Percentiles rank a stretch among this genome's conserved stretches.
Evolutionary conservation across 352 stramenopile genomes (phyloP).

Genomic region (Phytophthora pinifolia): DNA sequence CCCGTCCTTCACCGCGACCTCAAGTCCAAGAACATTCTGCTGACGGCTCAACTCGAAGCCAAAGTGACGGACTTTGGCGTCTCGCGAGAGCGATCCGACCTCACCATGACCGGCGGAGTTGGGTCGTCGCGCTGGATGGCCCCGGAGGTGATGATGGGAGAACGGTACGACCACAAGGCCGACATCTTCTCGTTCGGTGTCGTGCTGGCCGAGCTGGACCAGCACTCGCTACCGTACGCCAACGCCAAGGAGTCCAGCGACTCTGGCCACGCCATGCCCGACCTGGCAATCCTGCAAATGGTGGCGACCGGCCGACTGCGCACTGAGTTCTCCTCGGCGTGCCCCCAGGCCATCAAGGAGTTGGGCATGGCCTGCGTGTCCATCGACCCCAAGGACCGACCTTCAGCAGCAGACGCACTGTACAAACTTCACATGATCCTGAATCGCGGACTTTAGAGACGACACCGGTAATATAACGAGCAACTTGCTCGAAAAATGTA

Average conservation of each 20-base stretch:
- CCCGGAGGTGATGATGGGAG: slow-evolving; percentile 27
- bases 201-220: slow-evolving; percentile 52
- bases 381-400: slow-evolving; percentile 36
- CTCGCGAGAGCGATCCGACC: slow-evolving; percentile 23
- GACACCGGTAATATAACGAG: slow-evolving; percentile 20
- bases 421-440: slow-evolving; percentile 45
- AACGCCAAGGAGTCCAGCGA: slow-evolving; percentile 30
- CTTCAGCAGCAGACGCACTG: slow-evolving; percentile 39
- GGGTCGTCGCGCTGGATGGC: slow-evolving; percentile 25
- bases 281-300: slow-evolving; percentile 47
- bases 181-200: slow-evolving; percentile 62
- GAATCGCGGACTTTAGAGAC: slow-evolving; percentile 19
- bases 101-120: slow-evolving; percentile 34
- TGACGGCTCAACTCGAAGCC: slow-evolving; percentile 19
- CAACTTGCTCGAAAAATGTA: too few relatives aligned
- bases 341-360: slow-evolving; percentile 26
- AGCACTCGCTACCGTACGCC: slow-evolving; percentile 32
- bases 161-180: slow-evolving; percentile 45
- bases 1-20: slow-evolving; percentile 42
- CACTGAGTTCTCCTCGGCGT: slow-evolving; percentile 37
- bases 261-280: slow-evolving; percentile 23
- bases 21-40: slow-evolving; percentile 38
- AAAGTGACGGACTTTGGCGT: slow-evolving; percentile 42
- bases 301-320: slow-evolving; percentile 41
- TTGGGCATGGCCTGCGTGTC: slow-evolving; percentile 38